These are phyloP conservation scores for Fusarium pseudoanthophilum DNA, from an alignment of 2,329 filamentous ascomycete species.

Conservation along the genomic window DNA sequence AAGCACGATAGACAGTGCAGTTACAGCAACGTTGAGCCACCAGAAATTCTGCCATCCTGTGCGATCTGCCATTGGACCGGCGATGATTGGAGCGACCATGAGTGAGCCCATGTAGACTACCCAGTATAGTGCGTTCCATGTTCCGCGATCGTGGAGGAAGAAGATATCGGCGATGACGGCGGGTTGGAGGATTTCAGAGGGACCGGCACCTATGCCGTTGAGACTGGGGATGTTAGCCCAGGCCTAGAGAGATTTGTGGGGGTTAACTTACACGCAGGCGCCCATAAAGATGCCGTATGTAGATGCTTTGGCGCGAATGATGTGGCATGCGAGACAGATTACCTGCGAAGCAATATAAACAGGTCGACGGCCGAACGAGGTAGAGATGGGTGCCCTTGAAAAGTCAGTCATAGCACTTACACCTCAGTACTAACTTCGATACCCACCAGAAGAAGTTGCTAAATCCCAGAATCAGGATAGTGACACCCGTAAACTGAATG, in stretches of 20 bases:
- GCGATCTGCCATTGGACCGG: not conserved
- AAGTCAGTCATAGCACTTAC: rapidly evolving
- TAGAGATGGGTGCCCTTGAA: not conserved
- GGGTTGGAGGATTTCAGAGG: conserved; percentile 25
- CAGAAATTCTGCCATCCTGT: conserved; percentile 10
- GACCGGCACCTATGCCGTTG: conserved; percentile 23
- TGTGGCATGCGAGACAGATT: not conserved
- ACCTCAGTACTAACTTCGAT: rapidly evolving
- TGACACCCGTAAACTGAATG: not conserved
- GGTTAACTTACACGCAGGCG: not conserved
- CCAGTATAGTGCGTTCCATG: conserved; percentile 34
- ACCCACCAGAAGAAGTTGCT: conserved; percentile 1
- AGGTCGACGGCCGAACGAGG: not conserved
- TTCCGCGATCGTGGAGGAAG: conserved; percentile 33
- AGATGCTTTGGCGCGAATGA: not conserved
- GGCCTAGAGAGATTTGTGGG: too few species aligned
- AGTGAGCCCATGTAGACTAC: conserved; percentile 23
- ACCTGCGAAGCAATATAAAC: conserved; percentile 5
- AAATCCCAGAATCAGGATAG: not conserved
- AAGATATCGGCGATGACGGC: conserved; percentile 33
- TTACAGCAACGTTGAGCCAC: conserved; percentile 3
- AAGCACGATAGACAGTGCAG: not conserved
- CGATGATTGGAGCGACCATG: conserved; percentile 10
- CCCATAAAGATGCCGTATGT: conserved; percentile 8
- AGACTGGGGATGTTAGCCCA: not conserved